phyloP scores from a whole-genome alignment of 2,329 filamentous ascomycete genomes.

The Ophiobolus disseminans region DNA sequence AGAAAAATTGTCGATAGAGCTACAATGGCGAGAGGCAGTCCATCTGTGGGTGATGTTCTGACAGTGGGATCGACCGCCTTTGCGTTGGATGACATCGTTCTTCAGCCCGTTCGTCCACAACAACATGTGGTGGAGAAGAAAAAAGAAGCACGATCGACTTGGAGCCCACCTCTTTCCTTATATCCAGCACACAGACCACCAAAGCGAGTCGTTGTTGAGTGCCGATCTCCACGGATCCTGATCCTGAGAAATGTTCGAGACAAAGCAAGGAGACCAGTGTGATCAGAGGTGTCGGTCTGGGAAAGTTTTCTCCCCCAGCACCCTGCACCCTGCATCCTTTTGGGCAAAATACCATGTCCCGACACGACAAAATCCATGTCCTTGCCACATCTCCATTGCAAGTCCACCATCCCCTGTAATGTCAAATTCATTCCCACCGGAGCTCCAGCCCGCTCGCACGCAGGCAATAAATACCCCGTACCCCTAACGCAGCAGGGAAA shows the following conservation, averaged over 20 bases:
- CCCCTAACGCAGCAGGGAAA: too few species aligned
- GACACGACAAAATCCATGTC: too few species aligned
- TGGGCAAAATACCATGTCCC: not conserved
- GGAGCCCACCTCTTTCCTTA: not conserved
- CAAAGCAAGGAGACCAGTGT: too few species aligned
- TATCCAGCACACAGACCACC: not conserved
- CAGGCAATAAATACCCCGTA: too few species aligned
- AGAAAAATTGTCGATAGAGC: constrained; percentile 21
- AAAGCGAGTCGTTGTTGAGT: not conserved
- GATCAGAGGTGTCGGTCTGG: too few species aligned
- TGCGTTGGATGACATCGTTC: not conserved
- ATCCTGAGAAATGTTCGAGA: too few species aligned
- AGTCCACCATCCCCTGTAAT: not conserved
- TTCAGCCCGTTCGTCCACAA: not conserved
- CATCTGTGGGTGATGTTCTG: constrained; percentile 20
- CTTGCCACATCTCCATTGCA: too few species aligned
- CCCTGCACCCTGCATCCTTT: not conserved
- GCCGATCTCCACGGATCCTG: too few species aligned
- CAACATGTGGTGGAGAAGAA: not conserved
- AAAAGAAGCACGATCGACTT: not conserved
- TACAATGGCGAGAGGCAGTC: constrained; percentile 27
- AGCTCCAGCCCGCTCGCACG: too few species aligned
- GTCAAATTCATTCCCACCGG: too few species aligned
- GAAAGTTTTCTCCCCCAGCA: not conserved
- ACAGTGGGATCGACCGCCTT: constrained; percentile 16